phyloP scores from a whole-genome alignment of 495 filamentous ascomycete species.

The Talaromyces borbonicus region DNA sequence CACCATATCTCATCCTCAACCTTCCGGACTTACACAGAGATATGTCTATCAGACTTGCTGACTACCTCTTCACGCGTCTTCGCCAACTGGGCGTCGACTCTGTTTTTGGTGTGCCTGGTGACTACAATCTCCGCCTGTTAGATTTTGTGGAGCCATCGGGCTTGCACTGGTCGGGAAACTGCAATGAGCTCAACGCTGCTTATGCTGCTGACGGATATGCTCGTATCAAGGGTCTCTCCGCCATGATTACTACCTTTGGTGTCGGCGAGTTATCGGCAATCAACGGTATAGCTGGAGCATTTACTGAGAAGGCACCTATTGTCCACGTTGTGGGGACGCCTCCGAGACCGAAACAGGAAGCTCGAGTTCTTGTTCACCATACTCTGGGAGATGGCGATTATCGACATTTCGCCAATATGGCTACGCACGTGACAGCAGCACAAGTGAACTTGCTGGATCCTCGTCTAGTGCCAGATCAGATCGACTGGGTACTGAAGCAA shows the following conservation, averaged over 20 bases:
- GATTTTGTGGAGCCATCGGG: not conserved
- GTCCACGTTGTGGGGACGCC: constrained; percentile 64
- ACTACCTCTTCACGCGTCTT: constrained; percentile 43
- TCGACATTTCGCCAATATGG: constrained; percentile 16
- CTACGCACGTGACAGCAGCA: constrained; percentile 13
- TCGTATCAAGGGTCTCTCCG: constrained; percentile 59
- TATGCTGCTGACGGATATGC: constrained; percentile 81
- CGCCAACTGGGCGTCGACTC: constrained; percentile 37
- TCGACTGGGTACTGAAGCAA: constrained; percentile 30
- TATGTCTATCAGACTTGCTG: constrained; percentile 27
- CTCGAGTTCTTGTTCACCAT: constrained; percentile 31
- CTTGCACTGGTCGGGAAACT: constrained; percentile 59
- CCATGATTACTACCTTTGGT: constrained; percentile 71
- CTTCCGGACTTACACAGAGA: too few species aligned
- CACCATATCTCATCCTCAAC: too few species aligned
- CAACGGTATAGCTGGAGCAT: constrained; percentile 64
- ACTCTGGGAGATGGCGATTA: constrained; percentile 36
- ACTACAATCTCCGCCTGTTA: constrained; percentile 11
- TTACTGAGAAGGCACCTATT: constrained; percentile 65
- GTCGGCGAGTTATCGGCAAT: constrained; percentile 72
- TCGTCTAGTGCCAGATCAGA: constrained; percentile 23
- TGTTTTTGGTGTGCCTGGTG: constrained; percentile 45
- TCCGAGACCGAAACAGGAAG: constrained; percentile 12
- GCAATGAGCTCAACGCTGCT: constrained; percentile 73
- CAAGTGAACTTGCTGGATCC: constrained; percentile 29